Percentiles rank a stretch among this genome's conserved stretches.
These are phyloP conservation scores for Allium cepa DNA, from an alignment of 106 monocot species.

Conservation along the genomic window DNA sequence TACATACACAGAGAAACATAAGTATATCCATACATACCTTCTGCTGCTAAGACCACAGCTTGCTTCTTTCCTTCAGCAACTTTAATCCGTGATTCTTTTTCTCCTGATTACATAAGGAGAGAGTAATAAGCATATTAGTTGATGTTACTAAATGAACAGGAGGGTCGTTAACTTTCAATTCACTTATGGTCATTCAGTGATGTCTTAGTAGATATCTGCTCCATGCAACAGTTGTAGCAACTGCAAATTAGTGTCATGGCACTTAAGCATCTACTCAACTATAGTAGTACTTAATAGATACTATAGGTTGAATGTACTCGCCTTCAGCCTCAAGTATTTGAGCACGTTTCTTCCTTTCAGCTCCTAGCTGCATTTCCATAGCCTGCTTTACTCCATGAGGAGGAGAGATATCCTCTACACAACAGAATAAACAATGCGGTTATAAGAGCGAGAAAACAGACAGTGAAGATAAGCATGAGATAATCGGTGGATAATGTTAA, in stretches of 20 bases:
- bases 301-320: not conserved
- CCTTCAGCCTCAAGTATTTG: constrained; percentile 98
- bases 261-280: too few species aligned
- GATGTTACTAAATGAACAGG: too few species aligned
- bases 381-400: constrained; percentile 82
- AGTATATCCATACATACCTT: constrained; percentile 14
- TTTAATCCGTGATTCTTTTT: constrained; percentile 80
- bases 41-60: constrained; percentile 62
- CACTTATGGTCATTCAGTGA: too few species aligned
- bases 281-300: too few species aligned
- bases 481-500: not conserved
- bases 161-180: too few species aligned
- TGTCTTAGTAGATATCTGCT: too few species aligned
- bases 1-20: too few species aligned
- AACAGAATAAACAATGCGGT: not conserved
- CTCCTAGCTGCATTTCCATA: constrained; percentile 99
- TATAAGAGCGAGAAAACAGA: not conserved
- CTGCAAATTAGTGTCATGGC: too few species aligned
- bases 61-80: constrained; percentile 71
- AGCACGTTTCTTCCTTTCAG: constrained; percentile 93
- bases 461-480: not conserved
- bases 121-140: not conserved
- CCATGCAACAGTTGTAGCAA: too few species aligned
- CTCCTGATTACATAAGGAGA: constrained; percentile 44
- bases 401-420: constrained; percentile 86